Evolutionary conservation across 2,329 filamentous ascomycete species (phyloP).

Genomic region (Ophiostoma quercus): DNA sequence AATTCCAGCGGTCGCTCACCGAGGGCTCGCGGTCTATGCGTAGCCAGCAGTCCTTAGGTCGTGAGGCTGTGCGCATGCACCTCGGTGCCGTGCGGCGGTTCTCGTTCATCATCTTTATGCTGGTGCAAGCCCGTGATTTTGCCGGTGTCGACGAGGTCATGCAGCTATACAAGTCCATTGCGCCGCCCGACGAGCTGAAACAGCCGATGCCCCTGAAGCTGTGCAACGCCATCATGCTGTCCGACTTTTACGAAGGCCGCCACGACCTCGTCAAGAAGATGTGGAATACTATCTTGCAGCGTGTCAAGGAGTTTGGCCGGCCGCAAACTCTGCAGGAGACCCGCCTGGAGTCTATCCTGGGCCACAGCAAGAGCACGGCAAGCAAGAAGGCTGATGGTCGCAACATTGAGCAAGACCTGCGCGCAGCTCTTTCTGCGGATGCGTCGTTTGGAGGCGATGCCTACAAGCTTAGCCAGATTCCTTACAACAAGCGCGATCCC

Average conservation of each 20-base stretch:
- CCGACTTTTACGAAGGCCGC: slow-evolving; percentile 53
- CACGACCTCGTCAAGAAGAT: slow-evolving; percentile 57
- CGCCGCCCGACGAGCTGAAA: slow-evolving; percentile 31
- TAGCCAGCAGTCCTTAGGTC: not conserved
- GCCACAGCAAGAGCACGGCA: not conserved
- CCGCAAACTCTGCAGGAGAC: slow-evolving; percentile 28
- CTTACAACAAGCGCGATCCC: slow-evolving; percentile 19
- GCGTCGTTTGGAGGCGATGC: not conserved
- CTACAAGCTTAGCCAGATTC: not conserved
- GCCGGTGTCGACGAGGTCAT: slow-evolving; percentile 42
- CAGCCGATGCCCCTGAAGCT: slow-evolving; percentile 48
- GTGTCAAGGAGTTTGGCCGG: slow-evolving; percentile 43
- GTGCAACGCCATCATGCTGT: slow-evolving; percentile 62
- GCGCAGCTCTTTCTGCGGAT: not conserved
- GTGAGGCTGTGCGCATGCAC: slow-evolving; percentile 28
- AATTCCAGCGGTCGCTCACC: slow-evolving; percentile 42
- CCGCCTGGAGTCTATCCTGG: slow-evolving; percentile 20
- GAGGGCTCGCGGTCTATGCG: not conserved
- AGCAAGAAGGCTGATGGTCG: not conserved
- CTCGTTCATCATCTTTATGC: slow-evolving; percentile 40
- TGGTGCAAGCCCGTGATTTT: slow-evolving; percentile 39
- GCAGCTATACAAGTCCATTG: slow-evolving; percentile 42
- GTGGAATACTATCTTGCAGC: slow-evolving; percentile 59
- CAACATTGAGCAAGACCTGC: not conserved
- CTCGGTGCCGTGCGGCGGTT: slow-evolving; percentile 32